phyloP scores from a whole-genome alignment of 176 grass and related monocot species.

The Leersia perrieri region DNA sequence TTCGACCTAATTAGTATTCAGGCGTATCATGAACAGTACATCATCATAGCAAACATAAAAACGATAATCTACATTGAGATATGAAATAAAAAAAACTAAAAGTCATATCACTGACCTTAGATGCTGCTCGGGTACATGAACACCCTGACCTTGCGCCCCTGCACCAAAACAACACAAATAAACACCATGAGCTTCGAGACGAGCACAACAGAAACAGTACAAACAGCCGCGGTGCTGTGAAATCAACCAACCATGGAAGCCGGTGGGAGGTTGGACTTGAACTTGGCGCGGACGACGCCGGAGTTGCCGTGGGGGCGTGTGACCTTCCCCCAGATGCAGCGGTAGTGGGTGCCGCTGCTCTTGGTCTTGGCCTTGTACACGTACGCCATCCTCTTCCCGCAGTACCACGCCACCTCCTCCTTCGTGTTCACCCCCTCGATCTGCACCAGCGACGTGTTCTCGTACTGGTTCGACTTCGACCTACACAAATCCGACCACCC shows the following conservation, averaged over 20 bases:
- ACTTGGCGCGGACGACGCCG: slow-evolving; percentile 72
- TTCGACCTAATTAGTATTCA: neutral
- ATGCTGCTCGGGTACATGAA: slow-evolving; percentile 92
- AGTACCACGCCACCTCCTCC: slow-evolving; percentile 78
- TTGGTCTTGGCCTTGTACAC: slow-evolving; percentile 94
- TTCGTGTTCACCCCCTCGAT: slow-evolving; percentile 83
- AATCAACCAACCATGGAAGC: slow-evolving; percentile 60
- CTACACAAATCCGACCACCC: slow-evolving; percentile 21
- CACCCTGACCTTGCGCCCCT: slow-evolving; percentile 79
- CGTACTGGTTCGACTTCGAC: slow-evolving; percentile 84
- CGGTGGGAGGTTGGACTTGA: slow-evolving; percentile 72
- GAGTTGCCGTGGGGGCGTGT: slow-evolving; percentile 70
- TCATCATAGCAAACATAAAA: neutral
- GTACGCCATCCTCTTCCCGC: slow-evolving; percentile 72
- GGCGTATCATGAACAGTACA: neutral
- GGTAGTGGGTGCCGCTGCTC: slow-evolving; percentile 49
- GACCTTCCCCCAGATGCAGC: slow-evolving; percentile 87
- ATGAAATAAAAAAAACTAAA: neutral
- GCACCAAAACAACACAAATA: neutral
- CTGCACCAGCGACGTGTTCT: slow-evolving; percentile 79
- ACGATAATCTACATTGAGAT: neutral
- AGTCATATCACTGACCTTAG: slow-evolving; percentile 40
- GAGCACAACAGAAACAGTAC: slow-evolving; percentile 12
- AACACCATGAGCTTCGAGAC: neutral
- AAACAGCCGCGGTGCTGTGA: neutral